Percentiles rank a stretch among this genome's conserved stretches.
Conservation (phyloP, 2,329 filamentous ascomycete species). For the Neophaeococcomyces mojaviensis region DNA sequence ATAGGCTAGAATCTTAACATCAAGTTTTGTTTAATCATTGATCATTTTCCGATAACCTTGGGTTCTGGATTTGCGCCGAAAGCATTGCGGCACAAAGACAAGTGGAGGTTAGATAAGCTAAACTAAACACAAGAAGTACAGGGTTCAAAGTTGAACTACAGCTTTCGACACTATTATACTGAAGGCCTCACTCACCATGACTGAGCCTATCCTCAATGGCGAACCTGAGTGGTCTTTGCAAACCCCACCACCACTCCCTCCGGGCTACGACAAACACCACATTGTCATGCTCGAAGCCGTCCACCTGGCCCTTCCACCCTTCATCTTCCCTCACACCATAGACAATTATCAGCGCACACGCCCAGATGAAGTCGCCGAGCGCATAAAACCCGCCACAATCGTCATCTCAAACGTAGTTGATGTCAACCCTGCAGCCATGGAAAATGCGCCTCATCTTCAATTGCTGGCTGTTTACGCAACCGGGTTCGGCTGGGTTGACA, state of each 20-base stretch:
- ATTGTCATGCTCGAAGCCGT: conserved; percentile 43
- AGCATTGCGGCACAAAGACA: too few relatives aligned
- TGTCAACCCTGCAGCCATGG: conserved; percentile 36
- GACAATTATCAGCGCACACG: conserved; percentile 32
- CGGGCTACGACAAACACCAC: conserved; percentile 32
- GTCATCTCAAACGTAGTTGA: conserved; percentile 35
- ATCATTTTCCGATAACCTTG: too few relatives aligned
- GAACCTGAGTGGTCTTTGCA: conserved; percentile 8
- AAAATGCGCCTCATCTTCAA: conserved; percentile 35
- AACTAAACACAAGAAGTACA: too few relatives aligned
- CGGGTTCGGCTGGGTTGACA: conserved; percentile 42
- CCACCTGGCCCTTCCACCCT: conserved; percentile 32
- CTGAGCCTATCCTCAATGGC: background rate
- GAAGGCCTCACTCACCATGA: background rate
- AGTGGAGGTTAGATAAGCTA: too few relatives aligned
- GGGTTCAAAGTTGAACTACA: too few relatives aligned
- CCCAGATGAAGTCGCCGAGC: conserved; percentile 31
- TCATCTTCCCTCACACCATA: conserved; percentile 38
- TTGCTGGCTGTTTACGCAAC: conserved; percentile 41
- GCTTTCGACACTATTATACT: too few relatives aligned
- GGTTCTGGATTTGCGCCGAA: too few relatives aligned
- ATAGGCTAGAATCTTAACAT: too few relatives aligned
- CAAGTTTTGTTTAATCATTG: too few relatives aligned
- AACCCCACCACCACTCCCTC: conserved; percentile 17
- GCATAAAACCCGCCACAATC: conserved; percentile 42